Evolutionary conservation across 2,329 filamentous ascomycete genomes (phyloP), one percentile per base, ranked within the genome.

Genomic region (Colletotrichum musae): DNA sequence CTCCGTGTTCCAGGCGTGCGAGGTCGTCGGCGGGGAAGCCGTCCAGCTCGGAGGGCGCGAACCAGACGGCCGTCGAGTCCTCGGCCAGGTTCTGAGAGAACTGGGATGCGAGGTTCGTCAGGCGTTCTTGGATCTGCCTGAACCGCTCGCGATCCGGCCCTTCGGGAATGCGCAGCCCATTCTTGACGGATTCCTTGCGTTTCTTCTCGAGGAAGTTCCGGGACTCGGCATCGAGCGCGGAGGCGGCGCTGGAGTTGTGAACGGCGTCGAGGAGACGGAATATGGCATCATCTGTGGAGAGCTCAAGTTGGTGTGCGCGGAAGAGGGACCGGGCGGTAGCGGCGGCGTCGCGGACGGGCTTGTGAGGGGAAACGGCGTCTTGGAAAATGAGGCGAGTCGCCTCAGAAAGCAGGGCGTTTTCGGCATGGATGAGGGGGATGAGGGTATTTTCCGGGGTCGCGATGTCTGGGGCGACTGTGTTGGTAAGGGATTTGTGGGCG

Each of bases 1-100:
- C 47, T 2, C 93, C 93, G 80, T 93, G 92, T 78, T 93, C 90
- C 64, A 95, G 82, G 2, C 82, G 83, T 6, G 86, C 83, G 2
- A 93, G 73, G 0, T 6, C n/a, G 36, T 59, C 24, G 5, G 28
- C 13, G 0, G 61, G 54, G 0, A 59, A 54, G 0, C 61, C 66
- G 3, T 58, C 66, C 2, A 66, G 56, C 13, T 69, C 61, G 12
- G 26, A 12, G 1, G 39, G 54, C 1, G 45, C 18, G 2, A 68
- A 16, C 9, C 39, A 68, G 0, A 65, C 6, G n/a, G 39, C 47
- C 1, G 6, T 10, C 9, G 53, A 16, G 1, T 36, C 39, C 5
- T 69, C 41, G 5, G 47, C 51, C 0, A 65, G 6, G 9, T 56
- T 59, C 54, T 48, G 48, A 6, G 39, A 7, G 21, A 60, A 69